phyloP scores from a whole-genome alignment of 2,329 filamentous ascomycete species.

The Curvularia sp. region DNA sequence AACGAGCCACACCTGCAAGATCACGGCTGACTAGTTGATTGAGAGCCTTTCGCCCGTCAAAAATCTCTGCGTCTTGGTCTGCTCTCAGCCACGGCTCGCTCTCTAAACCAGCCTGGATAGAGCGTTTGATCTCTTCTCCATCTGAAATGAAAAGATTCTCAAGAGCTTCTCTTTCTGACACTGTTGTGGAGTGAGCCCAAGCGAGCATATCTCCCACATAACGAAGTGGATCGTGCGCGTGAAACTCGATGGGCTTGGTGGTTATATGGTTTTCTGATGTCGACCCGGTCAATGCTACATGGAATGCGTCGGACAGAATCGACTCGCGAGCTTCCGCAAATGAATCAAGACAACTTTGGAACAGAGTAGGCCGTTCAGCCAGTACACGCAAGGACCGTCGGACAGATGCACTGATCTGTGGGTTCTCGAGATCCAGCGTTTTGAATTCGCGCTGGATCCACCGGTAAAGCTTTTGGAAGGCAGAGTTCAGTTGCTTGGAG shows the following conservation, averaged over 20 bases:
- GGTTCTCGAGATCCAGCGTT: conserved; percentile 88
- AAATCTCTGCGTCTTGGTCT: conserved; percentile 61
- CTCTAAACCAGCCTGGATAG: conserved; percentile 78
- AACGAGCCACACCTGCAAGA: conserved; percentile 77
- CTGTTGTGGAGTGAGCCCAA: conserved; percentile 92
- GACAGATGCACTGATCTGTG: conserved; percentile 86
- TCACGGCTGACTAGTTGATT: conserved; percentile 88
- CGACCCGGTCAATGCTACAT: conserved; percentile 81
- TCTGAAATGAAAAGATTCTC: conserved; percentile 91
- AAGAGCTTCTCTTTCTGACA: conserved; percentile 90
- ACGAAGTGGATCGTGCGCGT: conserved; percentile 86
- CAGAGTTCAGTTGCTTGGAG: conserved; percentile 83
- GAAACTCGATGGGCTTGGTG: conserved; percentile 89
- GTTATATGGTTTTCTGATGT: conserved; percentile 63
- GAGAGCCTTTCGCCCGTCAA: conserved; percentile 82
- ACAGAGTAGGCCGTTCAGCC: conserved; percentile 86
- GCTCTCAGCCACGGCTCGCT: conserved; percentile 82
- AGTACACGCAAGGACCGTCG: conserved; percentile 83
- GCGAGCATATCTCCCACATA: conserved; percentile 98
- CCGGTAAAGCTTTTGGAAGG: conserved; percentile 93
- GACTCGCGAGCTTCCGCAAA: conserved; percentile 91
- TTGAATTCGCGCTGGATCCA: conserved; percentile 97
- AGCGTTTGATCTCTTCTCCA: conserved; percentile 84
- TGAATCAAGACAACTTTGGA: conserved; percentile 91
- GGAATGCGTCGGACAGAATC: conserved; percentile 87